Base-by-base conservation (phyloP, 2,329 filamentous ascomycete species). In the Huntiella abstrusa region DNA sequence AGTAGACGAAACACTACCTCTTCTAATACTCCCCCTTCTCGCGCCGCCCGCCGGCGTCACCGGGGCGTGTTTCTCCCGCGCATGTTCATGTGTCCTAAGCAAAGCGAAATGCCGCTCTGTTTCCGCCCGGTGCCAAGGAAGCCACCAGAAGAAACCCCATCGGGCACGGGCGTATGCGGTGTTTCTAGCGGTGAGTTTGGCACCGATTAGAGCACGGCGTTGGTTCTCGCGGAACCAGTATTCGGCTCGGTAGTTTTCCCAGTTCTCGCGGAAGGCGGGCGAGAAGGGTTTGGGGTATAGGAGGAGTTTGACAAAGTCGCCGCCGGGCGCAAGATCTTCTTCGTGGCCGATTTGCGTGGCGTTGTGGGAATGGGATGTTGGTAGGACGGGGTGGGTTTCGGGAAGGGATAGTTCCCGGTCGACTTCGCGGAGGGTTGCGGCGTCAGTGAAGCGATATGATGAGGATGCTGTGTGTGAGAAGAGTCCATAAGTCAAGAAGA, bases 151-250 rank as follows among this genome's bases (percentile, higher is more conserved):
- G 77, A 79, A 83, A 16, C 80, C 74, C 45, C 80, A 76, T 51
- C 78, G 69, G 55, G 77, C 67, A 55, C 74, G 76, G 10, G 80
- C 77, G 35, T 83, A 63, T 51, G 80, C 75, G 13, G 71, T 69
- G 54, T 87, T 78, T 32, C 74, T 71, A 44, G 76, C 71, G 51
- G 77, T 73, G 43, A 94, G 65, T 57, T 82, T 82, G 38, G 70
- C 58, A 37, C 84, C 72, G 17, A 95, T 66, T 48, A 82, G 64
- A 2, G 80, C 73, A 10, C 91, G 77, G 2, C 88, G 78, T 60
- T 93, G 85, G 57, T 98, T 98, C 60, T 98, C 91, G 51, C 79
- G 79, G 55, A 95, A 88, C 91, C 91, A 98, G 62, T 95, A 98
- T 51, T 95, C 87, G 33, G 80, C 78, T 45, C 91, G 74, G 62